Base-by-base conservation (phyloP, 148 eudicot genomes). In the Vaccinium myrtillus region DNA sequence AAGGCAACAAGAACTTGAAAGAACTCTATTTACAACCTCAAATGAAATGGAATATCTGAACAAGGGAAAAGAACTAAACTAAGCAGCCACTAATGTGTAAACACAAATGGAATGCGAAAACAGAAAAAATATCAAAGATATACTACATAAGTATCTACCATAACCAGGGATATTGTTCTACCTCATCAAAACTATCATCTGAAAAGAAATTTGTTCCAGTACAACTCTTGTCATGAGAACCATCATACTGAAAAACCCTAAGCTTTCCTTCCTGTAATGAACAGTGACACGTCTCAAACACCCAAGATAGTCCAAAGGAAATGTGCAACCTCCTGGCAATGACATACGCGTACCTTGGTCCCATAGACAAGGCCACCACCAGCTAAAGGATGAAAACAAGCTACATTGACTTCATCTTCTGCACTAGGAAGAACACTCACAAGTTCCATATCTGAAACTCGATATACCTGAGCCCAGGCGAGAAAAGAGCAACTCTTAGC, bases 351-450 rank as follows among this genome's bases (percentile, higher is more conserved):
- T 51, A 97, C 99, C 98, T 97, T 97, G 63, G 99, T 97, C 88
- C 99, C 99, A 88, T 97, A 97, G 55, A 97, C 95, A 79, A 97
- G 92, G 82, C 99, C 99, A 43, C 94, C 90, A 6, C 99, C 99
- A 78, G 93, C 94, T 61, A 90, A 90, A 84, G 99, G 99, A 86
- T 97, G 99, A 87, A 97, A 97, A 86, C 98, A 97, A 87, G 99
- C 99, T n/a, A 97, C 99, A 87, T 97, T 97, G 81, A 97, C 99
- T 90, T 97, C 99, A 90, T 97, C 99, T 81, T 95, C 99, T 16
- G 99, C 96, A 88, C 98, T 97, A n/a, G 99, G 98, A 90, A 97
- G 98, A 80, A 94, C 96, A 87, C 94, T 92, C 86, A 97, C 99
- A 87, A 97, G 98, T 90, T 97, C 99, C 99, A 97, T 97, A 89